Evolutionary conservation across 1,284 basidiomycete genomes (phyloP).

Genomic region (Caloboletus firmus): DNA sequence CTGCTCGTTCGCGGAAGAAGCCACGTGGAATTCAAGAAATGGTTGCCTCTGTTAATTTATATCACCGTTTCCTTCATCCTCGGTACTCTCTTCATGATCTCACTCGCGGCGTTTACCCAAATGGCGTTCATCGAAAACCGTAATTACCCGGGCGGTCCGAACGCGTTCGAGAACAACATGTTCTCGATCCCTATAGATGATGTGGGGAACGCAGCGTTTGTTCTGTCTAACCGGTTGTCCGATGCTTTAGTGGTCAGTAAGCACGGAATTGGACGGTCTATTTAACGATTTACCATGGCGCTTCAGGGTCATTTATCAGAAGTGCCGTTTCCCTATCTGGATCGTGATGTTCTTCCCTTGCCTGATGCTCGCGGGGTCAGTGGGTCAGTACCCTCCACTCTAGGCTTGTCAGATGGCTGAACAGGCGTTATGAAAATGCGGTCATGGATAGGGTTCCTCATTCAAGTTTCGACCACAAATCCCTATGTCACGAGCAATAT

Average conservation of each 20-base stretch:
- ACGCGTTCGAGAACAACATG: slow-evolving; percentile 13
- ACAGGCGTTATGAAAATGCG: neutral
- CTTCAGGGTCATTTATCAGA: neutral
- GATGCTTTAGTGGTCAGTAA: slow-evolving; percentile 31
- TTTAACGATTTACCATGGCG: slow-evolving; percentile 21
- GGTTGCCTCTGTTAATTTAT: slow-evolving; percentile 18
- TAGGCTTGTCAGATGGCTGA: too few relatives aligned
- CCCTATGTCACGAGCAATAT: slow-evolving; percentile 14
- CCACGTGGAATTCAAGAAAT: neutral
- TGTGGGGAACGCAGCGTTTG: slow-evolving; percentile 11
- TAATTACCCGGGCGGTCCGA: slow-evolving; percentile 31
- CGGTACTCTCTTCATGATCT: slow-evolving; percentile 26
- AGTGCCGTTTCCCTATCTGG: slow-evolving; percentile 10
- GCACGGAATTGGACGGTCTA: neutral
- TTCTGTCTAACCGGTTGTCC: slow-evolving; percentile 25
- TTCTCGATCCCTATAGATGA: slow-evolving; percentile 21
- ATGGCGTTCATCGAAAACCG: slow-evolving; percentile 36
- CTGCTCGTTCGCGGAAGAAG: slow-evolving; percentile 11
- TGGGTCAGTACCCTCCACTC: slow-evolving; percentile 8
- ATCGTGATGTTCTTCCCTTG: slow-evolving; percentile 18
- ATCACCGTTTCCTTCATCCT: slow-evolving; percentile 25
- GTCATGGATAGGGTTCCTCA: slow-evolving; percentile 6
- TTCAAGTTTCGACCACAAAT: slow-evolving; percentile 19
- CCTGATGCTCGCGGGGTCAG: slow-evolving; percentile 12
- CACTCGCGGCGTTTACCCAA: slow-evolving; percentile 23